Conservation (phyloP, 805 yeast species). For the Cyberlindnera maritima region DNA sequence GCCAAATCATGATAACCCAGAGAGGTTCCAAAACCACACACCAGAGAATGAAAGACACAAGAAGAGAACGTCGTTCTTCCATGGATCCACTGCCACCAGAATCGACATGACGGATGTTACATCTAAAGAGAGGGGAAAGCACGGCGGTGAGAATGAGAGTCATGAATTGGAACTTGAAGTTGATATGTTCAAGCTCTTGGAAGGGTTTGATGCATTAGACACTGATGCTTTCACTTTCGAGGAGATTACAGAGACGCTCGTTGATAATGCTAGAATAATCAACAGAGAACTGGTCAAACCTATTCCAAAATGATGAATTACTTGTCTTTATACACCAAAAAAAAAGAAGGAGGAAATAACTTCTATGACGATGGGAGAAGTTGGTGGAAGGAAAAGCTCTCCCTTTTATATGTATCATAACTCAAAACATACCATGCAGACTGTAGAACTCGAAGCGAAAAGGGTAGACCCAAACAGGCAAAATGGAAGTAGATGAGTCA, state of each 20-base stretch:
- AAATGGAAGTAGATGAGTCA: background rate
- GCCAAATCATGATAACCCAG: constrained; percentile 61
- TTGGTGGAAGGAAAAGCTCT: background rate
- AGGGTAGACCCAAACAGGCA: too few species aligned
- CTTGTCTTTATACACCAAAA: too few species aligned
- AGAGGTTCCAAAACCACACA: constrained; percentile 48
- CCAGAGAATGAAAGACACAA: constrained; percentile 64
- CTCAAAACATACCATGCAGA: background rate
- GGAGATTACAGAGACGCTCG: constrained; percentile 51
- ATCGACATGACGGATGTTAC: constrained; percentile 68
- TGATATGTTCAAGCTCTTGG: constrained; percentile 40
- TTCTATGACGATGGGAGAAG: background rate
- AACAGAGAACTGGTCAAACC: constrained; percentile 25
- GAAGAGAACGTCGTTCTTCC: constrained; percentile 69
- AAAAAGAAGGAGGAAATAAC: too few species aligned
- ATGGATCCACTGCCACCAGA: constrained; percentile 68
- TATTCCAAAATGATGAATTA: constrained; percentile 6
- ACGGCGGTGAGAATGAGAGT: constrained; percentile 27
- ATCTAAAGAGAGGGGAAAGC: constrained; percentile 26
- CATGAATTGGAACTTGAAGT: constrained; percentile 53
- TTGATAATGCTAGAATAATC: constrained; percentile 55
- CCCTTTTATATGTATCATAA: background rate
- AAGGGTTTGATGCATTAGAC: constrained; percentile 38
- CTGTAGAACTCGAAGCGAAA: background rate
- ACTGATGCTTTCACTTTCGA: constrained; percentile 55